Base-by-base conservation (phyloP, 2,329 filamentous ascomycete genomes). In the Aspergillus pseudoglaucus region DNA sequence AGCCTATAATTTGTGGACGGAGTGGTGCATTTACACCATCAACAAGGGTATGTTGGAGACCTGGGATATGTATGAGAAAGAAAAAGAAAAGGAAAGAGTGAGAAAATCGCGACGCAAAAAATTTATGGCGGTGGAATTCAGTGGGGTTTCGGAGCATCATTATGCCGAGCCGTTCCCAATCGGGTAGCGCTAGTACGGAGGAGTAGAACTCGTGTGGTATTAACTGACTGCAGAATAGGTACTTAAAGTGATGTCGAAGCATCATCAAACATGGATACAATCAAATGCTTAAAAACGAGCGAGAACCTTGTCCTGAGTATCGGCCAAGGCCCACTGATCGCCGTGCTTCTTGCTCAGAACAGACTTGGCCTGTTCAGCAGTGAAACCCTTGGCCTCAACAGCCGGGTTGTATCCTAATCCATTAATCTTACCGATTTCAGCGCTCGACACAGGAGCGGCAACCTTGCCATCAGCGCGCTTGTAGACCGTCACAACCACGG, bases 361-460 rank as follows among this genome's bases (percentile, higher is more conserved):
- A 37, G 72, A 72, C 51, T 84, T 85, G 12, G 77, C 79, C 73
- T 96, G 89, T 55, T 77, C 82, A 52, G 79, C 79, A 0, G 90
- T 95, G 68, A 95, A 94, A 1, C 90, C 90, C 75, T 85, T 90
- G 12, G 91, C 91, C 69, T 87, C 84, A 4, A 90, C 84, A 3
- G 91, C 91, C 17, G 91, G 91, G 67, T 97, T 97, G 62, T 97
- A 97, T 0, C 89, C 90, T 17, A 95, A 71, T 43, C 80, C 79
- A 47, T 79, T 90, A 51, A 70, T 67, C 74, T 77, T 81, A 1
- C 77, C 87, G 2, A 95, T 79, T 42, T 80, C 77, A 3, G 75
- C 79, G 45, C 80, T 81, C 17, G 80, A 76, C 4, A 94, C 66
- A 32, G 75, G 72, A 3, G 74, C 72, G 2, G 84, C 84, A 47